Evolutionary conservation across 805 yeast genomes (phyloP).

Genomic region (Sungouiozyma ichnusensis): DNA sequence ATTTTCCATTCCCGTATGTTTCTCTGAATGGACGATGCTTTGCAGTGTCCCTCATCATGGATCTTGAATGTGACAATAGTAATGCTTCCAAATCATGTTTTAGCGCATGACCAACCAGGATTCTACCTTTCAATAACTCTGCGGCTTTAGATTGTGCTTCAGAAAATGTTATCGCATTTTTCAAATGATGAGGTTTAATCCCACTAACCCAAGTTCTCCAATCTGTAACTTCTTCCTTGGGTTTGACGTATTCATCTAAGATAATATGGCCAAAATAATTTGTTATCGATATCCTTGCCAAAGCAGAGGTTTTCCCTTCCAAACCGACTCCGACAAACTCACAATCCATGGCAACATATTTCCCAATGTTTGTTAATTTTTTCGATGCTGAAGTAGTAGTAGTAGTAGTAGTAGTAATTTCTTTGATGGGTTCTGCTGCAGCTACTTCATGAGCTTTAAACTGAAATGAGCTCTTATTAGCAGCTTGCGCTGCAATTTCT

Average conservation of each 20-base stretch:
- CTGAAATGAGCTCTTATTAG: slow-evolving; percentile 14
- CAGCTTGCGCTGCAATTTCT: slow-evolving; percentile 18
- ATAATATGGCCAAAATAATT: slow-evolving; percentile 68
- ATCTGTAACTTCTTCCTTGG: slow-evolving; percentile 66
- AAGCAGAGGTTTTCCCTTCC: slow-evolving; percentile 55
- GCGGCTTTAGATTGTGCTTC: slow-evolving; percentile 53
- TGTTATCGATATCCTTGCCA: slow-evolving; percentile 83
- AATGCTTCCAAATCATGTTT: slow-evolving; percentile 67
- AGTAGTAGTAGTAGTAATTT: background rate
- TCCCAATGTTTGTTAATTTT: slow-evolving; percentile 46
- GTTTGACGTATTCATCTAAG: slow-evolving; percentile 66
- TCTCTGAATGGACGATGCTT: slow-evolving; percentile 46
- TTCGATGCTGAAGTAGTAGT: slow-evolving; percentile 4
- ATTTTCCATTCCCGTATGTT: slow-evolving; percentile 47
- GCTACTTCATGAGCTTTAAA: slow-evolving; percentile 7
- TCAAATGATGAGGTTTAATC: slow-evolving; percentile 59
- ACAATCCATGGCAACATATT: slow-evolving; percentile 76
- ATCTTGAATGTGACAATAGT: slow-evolving; percentile 54
- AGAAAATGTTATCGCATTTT: slow-evolving; percentile 51
- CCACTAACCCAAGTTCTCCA: slow-evolving; percentile 95
- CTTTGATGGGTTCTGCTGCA: background rate
- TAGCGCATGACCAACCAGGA: slow-evolving; percentile 79
- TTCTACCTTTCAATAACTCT: slow-evolving; percentile 41
- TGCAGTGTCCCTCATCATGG: slow-evolving; percentile 65
- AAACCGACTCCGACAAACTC: slow-evolving; percentile 90